These are phyloP conservation scores for Byssothecium circinans DNA, from an alignment of 2,329 filamentous ascomycete species.

Conservation along the genomic window DNA sequence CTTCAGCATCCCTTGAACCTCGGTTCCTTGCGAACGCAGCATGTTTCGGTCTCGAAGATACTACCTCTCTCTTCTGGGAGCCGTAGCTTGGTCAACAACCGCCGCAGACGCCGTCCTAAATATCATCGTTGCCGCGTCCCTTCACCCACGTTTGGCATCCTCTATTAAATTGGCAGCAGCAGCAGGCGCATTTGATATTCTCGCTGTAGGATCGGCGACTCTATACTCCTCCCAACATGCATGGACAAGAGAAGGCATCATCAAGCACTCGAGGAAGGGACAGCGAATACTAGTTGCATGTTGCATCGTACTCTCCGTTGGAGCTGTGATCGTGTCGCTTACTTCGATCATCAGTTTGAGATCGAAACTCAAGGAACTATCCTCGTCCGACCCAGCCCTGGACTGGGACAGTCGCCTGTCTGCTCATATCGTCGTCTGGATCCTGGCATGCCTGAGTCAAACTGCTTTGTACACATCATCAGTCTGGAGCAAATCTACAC, in stretches of 20 bases:
- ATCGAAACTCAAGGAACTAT: conserved; percentile 22
- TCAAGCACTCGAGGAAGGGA: conserved; percentile 20
- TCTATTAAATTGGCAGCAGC: conserved; percentile 32
- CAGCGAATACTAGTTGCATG: conserved; percentile 20
- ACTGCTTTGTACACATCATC: conserved; percentile 31
- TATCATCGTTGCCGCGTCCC: conserved; percentile 40
- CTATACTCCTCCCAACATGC: conserved; percentile 34
- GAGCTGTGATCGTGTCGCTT: conserved; percentile 31
- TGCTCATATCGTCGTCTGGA: conserved; percentile 42
- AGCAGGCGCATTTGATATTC: conserved; percentile 35
- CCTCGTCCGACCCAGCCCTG: conserved; percentile 13
- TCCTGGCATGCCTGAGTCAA: conserved; percentile 34
- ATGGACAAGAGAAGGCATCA: conserved; percentile 29
- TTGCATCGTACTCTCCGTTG: conserved; percentile 26
- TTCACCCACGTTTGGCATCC: conserved; percentile 26
- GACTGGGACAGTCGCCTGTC: conserved; percentile 32
- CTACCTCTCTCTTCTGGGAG: conserved; percentile 37
- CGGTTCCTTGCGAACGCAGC: conserved; percentile 7
- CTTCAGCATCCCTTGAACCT: conserved; percentile 11
- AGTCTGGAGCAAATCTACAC: conserved; percentile 26
- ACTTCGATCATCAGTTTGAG: conserved; percentile 31
- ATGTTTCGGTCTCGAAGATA: conserved; percentile 32
- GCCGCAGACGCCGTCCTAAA: conserved; percentile 39
- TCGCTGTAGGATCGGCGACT: conserved; percentile 32
- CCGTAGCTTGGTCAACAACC: conserved; percentile 38